Conservation (phyloP, 106 monocot species). For the Vanilla planifolia region DNA sequence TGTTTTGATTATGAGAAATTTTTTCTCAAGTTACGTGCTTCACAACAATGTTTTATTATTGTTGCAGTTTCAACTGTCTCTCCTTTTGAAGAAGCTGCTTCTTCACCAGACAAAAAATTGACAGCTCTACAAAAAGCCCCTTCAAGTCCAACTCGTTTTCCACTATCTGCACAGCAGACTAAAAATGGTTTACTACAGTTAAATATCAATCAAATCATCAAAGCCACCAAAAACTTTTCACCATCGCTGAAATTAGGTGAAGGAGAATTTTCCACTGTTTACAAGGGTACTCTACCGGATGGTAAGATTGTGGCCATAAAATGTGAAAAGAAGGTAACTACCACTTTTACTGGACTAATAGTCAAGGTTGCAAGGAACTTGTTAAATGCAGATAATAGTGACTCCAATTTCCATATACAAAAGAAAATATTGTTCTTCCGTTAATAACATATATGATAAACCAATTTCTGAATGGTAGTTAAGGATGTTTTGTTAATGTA, state of each 20-base stretch:
- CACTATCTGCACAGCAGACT: conserved; percentile 44
- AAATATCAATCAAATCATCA: conserved; percentile 46
- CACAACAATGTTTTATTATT: conserved; percentile 7
- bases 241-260: conserved; percentile 53
- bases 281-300: conserved; percentile 59
- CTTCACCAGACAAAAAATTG: conserved; percentile 13
- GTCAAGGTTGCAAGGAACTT: not conserved
- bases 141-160: conserved; percentile 75
- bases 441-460: too few species aligned
- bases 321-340: conserved; percentile 72
- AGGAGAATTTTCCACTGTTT: conserved; percentile 76
- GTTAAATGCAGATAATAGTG: not conserved
- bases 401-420: not conserved
- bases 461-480: too few species aligned
- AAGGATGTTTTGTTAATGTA: too few species aligned
- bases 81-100: conserved; percentile 11
- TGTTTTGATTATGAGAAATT: not conserved
- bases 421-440: not conserved
- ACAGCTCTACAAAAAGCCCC: conserved; percentile 45
- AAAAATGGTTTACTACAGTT: conserved; percentile 53
- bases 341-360: not conserved
- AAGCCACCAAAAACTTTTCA: conserved; percentile 82
- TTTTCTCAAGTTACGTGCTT: not conserved
- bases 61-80: conserved; percentile 31
- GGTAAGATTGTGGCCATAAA: conserved; percentile 70